A percentile compares a stretch with the other conserved stretches of the same genome.
phyloP scores from a whole-genome alignment of 2,329 filamentous ascomycete species.

The Fusarium miscanthi region DNA sequence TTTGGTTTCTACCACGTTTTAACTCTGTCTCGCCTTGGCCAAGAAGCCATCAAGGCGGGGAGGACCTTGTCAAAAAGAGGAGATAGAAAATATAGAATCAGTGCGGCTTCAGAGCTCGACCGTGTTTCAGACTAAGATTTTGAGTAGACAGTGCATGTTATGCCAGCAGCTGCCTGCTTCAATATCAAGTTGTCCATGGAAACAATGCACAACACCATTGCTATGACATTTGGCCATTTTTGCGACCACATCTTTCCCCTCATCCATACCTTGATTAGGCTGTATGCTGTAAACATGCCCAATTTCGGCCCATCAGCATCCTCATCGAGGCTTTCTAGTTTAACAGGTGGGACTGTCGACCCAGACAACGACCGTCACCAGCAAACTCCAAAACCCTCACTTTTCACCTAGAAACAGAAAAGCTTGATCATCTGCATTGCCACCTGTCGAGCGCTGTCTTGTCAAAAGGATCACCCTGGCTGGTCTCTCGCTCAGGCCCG shows the following conservation, averaged over 20 bases:
- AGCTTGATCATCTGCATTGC: conserved; percentile 34
- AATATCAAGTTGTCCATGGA: neutral
- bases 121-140: conserved; percentile 12
- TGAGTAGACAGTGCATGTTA: neutral
- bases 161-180: neutral
- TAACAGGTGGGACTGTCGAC: conserved; percentile 29
- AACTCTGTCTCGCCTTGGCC: conserved; percentile 2
- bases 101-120: conserved; percentile 9
- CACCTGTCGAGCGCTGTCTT: conserved; percentile 43
- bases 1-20: conserved; percentile 23
- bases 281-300: conserved; percentile 19
- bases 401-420: conserved; percentile 13
- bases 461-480: conserved; percentile 32
- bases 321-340: conserved; percentile 21
- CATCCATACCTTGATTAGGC: neutral
- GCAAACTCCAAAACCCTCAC: neutral
- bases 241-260: neutral
- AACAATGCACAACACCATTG: neutral
- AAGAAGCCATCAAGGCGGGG: conserved; percentile 16
- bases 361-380: conserved; percentile 34
- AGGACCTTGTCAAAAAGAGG: conserved; percentile 9
- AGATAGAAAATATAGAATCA: conserved; percentile 17
- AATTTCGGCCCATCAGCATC: conserved; percentile 14
- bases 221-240: neutral
- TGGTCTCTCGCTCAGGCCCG: conserved; percentile 23